phyloP scores from a whole-genome alignment of 2,329 filamentous ascomycete genomes.

The Rhynchosporium graminicola region DNA sequence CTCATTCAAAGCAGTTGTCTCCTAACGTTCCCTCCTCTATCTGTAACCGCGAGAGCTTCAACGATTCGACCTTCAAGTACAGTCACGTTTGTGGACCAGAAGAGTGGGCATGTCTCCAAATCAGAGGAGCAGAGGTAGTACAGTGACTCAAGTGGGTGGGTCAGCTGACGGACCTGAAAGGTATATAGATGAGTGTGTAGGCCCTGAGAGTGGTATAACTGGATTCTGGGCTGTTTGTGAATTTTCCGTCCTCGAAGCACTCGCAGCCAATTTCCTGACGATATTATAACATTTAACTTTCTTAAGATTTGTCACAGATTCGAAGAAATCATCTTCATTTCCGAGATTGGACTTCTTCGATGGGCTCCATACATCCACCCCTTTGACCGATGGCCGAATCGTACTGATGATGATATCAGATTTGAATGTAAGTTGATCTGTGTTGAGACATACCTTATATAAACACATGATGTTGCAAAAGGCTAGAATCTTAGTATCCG shows the following conservation, averaged over 20 bases:
- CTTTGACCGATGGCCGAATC: background rate
- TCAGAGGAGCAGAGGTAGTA: background rate
- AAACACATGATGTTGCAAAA: slow-evolving; percentile 5
- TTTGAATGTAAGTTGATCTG: background rate
- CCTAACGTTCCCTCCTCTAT: background rate
- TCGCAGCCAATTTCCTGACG: background rate
- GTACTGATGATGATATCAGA: background rate
- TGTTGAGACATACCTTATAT: background rate
- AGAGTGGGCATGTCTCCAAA: background rate
- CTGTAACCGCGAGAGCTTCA: background rate
- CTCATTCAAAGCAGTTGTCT: background rate
- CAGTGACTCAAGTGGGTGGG: background rate
- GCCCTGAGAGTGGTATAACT: no score
- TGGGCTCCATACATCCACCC: background rate
- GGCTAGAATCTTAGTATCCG: slow-evolving; percentile 5
- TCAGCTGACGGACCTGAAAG: background rate
- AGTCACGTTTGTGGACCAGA: background rate
- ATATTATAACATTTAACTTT: background rate
- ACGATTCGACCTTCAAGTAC: background rate
- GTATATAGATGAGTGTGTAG: background rate
- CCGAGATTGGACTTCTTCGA: background rate
- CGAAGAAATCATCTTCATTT: background rate
- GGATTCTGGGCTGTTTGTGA: background rate
- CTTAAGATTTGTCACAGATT: background rate
- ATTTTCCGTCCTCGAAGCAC: background rate